Evolutionary conservation across 225 moss, liverwort and hornwort genomes (phyloP), one percentile per base, ranked within the genome.

Genomic region (Ulota crispa): DNA sequence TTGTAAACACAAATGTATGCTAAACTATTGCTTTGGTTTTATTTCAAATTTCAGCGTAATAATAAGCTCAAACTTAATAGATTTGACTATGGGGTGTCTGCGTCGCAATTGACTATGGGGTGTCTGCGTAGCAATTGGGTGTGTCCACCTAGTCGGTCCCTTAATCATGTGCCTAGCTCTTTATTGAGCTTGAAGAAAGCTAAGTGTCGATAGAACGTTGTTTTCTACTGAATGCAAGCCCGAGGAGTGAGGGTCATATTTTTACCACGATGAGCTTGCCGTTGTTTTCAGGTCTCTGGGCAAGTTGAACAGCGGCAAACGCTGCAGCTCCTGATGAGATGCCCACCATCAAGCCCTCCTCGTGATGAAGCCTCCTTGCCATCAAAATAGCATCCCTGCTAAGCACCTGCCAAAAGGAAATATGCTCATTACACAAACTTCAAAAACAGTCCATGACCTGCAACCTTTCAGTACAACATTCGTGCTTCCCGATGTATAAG

Each of bases 281-380:
- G 24, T 71, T 67, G 53, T 87, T 89, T 83, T 85, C 80, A 78
- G 80, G 87, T 71, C 85, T 78, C 77, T 37, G 80, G 36, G 85
- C 89, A 75, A 92, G 87, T 82, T 91, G 88, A 82, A 91, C 37
- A 68, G 92, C 88, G 43, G 92, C 91, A 75, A 87, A 82, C 59
- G 88, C 91, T 63, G 92, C 92, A 76, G 94, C 94, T 39, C 94
- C 94, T 4, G 91, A 92, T 43, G 89, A 92, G 50, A 94, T 91
- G 55, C 92, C 94, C 60, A 94, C 86, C 94, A 94, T 85, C 89
- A 94, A 87, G 54, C 91, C 94, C 77, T 94, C 94, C 84, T 89
- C 87, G 56, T 83, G 75, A 59, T 94, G 94, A 71, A 92, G 88
- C 80, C 67, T 92, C 57, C 87, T 85, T 42, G 92, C 92, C 85